Conservation (phyloP, 2,329 filamentous ascomycete species). For the Colletotrichum destructivum region DNA sequence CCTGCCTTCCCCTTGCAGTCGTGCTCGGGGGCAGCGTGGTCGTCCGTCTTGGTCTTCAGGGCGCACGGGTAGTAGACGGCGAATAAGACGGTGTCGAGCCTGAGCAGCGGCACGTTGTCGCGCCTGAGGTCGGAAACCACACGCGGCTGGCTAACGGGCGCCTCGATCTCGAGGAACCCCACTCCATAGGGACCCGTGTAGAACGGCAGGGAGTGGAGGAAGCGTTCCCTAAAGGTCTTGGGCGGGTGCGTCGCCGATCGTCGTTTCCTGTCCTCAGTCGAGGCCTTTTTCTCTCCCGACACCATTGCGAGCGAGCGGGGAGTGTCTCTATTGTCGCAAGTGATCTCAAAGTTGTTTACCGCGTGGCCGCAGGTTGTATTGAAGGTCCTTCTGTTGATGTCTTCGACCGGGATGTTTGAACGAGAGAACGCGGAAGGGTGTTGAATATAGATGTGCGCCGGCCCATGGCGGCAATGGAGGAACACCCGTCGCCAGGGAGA, state of each 20-base stretch:
- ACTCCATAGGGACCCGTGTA: constrained; percentile 78
- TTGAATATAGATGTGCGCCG: constrained; percentile 11
- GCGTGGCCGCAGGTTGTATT: too few relatives aligned
- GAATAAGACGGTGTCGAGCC: constrained; percentile 72
- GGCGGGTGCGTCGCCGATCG: constrained; percentile 48
- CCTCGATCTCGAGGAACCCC: constrained; percentile 77
- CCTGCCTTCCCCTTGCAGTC: neutral
- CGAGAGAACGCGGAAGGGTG: neutral
- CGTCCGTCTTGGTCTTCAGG: constrained; percentile 52
- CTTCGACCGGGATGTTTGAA: neutral
- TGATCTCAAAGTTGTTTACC: neutral
- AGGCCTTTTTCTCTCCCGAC: neutral
- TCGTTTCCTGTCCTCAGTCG: constrained; percentile 10
- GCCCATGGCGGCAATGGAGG: constrained; percentile 4
- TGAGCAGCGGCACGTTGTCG: constrained; percentile 56
- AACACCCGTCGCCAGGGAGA: neutral
- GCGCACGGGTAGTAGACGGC: constrained; percentile 76
- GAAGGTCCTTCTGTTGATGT: neutral
- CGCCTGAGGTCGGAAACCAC: constrained; percentile 59
- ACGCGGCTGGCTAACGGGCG: constrained; percentile 64
- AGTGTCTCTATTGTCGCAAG: neutral
- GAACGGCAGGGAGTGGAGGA: constrained; percentile 67
- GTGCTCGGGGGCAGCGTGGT: constrained; percentile 6
- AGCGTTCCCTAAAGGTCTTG: constrained; percentile 54
- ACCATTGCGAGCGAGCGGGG: neutral